A percentile compares a stretch with the other conserved stretches of the same genome.
phyloP scores from a whole-genome alignment of 2,329 filamentous ascomycete genomes.

The Fonsecaea monophora region DNA sequence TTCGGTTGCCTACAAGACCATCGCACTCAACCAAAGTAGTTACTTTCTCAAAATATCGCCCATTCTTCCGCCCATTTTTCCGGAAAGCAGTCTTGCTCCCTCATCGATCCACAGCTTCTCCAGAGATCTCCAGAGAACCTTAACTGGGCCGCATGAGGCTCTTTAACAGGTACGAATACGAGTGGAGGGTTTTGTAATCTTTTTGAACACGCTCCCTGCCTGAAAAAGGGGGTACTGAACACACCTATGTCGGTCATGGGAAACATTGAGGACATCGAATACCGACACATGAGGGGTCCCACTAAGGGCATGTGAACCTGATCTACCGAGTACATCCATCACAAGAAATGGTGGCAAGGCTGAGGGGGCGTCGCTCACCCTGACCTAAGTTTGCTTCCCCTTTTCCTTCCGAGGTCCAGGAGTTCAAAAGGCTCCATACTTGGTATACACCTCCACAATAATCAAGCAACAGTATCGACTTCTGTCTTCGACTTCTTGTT shows the following conservation, averaged over 20 bases:
- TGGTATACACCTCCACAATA: neutral
- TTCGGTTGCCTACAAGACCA: neutral
- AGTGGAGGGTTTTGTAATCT: neutral
- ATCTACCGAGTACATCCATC: neutral
- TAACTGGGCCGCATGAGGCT: slow-evolving; percentile 2
- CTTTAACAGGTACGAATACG: neutral
- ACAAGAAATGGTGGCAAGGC: slow-evolving; percentile 3
- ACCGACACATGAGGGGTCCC: neutral
- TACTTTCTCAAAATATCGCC: slow-evolving; percentile 14
- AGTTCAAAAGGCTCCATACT: neutral
- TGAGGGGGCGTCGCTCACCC: neutral
- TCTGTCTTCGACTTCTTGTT: slow-evolving; percentile 44
- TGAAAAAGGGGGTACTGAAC: too few relatives aligned
- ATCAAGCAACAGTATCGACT: slow-evolving; percentile 11
- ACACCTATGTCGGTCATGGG: too few relatives aligned
- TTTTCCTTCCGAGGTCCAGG: slow-evolving; percentile 3
- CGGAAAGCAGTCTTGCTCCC: neutral
- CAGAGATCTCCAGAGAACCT: slow-evolving; percentile 6
- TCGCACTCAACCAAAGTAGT: neutral
- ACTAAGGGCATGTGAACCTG: neutral
- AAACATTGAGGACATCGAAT: neutral
- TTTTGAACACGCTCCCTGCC: neutral
- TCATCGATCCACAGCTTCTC: slow-evolving; percentile 16
- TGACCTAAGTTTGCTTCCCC: neutral
- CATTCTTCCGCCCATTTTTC: slow-evolving; percentile 14